These are phyloP conservation scores for Mortierella sp. DNA, from an alignment of 371 early-diverging fungal genomes.

Conservation along the genomic window DNA sequence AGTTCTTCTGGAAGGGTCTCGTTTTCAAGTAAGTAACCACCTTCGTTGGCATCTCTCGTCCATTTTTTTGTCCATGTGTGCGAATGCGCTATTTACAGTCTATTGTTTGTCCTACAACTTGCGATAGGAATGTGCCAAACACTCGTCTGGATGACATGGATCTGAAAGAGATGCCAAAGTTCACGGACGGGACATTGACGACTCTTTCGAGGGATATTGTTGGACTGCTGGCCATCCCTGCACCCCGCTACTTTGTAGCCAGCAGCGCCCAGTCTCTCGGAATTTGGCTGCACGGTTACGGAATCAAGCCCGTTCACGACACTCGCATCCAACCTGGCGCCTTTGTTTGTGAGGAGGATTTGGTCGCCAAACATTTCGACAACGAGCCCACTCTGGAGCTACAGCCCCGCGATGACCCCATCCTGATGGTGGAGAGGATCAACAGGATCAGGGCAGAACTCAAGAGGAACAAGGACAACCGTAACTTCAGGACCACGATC, in stretches of 20 bases:
- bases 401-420: slow-evolving; percentile 48
- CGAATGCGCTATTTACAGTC: background rate
- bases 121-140: slow-evolving; percentile 64
- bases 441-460: slow-evolving; percentile 64
- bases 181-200: slow-evolving; percentile 71
- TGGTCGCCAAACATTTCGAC: slow-evolving; percentile 76
- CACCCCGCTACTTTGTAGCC: slow-evolving; percentile 67
- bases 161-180: slow-evolving; percentile 55
- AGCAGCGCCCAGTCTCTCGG: slow-evolving; percentile 74
- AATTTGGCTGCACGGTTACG: slow-evolving; percentile 71
- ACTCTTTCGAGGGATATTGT: slow-evolving; percentile 71
- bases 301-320: slow-evolving; percentile 69
- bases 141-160: slow-evolving; percentile 56
- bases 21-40: slow-evolving; percentile 65
- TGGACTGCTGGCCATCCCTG: slow-evolving; percentile 64
- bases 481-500: slow-evolving; percentile 61
- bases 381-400: slow-evolving; percentile 55
- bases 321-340: slow-evolving; percentile 71
- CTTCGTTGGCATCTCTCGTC: background rate
- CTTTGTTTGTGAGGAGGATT: slow-evolving; percentile 72
- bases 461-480: slow-evolving; percentile 61
- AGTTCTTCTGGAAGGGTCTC: slow-evolving; percentile 61
- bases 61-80: background rate
- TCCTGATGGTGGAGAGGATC: slow-evolving; percentile 71
- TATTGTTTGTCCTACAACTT: background rate